Evolutionary conservation across 345 rosid genomes (phyloP).

Genomic region (Aquilaria sinensis): DNA sequence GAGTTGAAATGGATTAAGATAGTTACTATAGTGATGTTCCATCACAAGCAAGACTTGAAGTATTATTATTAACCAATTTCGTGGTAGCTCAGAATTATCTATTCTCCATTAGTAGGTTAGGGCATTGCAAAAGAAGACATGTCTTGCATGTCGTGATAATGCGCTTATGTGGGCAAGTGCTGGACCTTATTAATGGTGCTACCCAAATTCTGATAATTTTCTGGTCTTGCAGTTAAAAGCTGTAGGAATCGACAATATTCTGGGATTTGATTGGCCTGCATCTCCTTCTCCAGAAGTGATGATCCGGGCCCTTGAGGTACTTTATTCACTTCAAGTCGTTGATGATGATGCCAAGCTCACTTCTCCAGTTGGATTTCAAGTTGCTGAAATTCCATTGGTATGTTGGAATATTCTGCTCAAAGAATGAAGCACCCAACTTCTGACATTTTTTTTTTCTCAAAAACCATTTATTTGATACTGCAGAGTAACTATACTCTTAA

Average conservation of each 20-base stretch:
- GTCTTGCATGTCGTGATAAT: no score
- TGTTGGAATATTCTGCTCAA: conserved; percentile 9
- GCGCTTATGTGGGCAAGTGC: no score
- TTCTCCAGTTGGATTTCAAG: conserved; percentile 94
- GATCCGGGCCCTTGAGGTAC: conserved; percentile 91
- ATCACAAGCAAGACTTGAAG: no score
- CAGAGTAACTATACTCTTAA: not conserved
- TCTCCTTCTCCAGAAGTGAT: conserved; percentile 89
- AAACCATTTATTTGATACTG: not conserved
- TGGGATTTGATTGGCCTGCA: conserved; percentile 94
- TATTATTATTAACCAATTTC: no score
- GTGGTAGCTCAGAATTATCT: no score
- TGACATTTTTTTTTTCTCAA: not conserved
- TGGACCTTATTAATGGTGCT: not conserved
- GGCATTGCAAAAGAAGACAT: no score
- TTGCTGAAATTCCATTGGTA: conserved; percentile 95
- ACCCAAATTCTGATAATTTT: not conserved
- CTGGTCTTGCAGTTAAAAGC: conserved; percentile 66
- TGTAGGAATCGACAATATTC: conserved; percentile 86
- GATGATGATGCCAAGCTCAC: conserved; percentile 98
- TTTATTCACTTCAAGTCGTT: conserved; percentile 82
- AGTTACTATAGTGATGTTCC: no score
- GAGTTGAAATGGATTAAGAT: no score
- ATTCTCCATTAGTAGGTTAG: no score
- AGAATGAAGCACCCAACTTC: not conserved